Conservation (phyloP, 768 basidiomycete genomes). For the Naganishia kalamii region DNA sequence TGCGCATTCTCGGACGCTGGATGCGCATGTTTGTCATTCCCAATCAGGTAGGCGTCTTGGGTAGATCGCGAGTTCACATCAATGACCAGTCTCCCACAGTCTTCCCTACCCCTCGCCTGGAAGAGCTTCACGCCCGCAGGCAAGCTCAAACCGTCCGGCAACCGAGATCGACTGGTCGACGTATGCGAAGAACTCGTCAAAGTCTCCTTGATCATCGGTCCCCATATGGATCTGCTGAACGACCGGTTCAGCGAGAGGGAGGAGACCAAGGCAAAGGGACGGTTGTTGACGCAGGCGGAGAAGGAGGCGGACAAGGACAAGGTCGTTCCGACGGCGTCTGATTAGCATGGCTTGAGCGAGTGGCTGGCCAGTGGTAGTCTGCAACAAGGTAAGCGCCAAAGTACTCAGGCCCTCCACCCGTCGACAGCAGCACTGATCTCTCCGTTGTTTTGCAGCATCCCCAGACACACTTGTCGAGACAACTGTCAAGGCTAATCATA, state of each 20-base stretch:
- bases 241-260: conserved; percentile 43
- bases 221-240: conserved; percentile 33
- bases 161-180: conserved; percentile 46
- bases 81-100: conserved; percentile 26
- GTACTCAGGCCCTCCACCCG: too few relatives aligned
- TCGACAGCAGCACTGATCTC: too few relatives aligned
- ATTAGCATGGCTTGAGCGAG: neutral
- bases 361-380: neutral
- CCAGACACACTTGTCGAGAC: too few relatives aligned
- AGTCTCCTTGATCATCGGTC: conserved; percentile 33
- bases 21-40: conserved; percentile 45
- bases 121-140: conserved; percentile 37
- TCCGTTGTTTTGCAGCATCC: too few relatives aligned
- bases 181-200: conserved; percentile 48
- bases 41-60: conserved; percentile 32
- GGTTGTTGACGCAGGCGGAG: conserved; percentile 43
- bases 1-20: conserved; percentile 45
- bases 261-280: conserved; percentile 38
- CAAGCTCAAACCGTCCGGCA: conserved; percentile 41
- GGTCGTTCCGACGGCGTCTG: neutral
- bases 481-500: too few relatives aligned
- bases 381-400: too few relatives aligned
- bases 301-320: conserved; percentile 35
- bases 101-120: conserved; percentile 44
- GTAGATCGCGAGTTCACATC: neutral